phyloP scores from a whole-genome alignment of 177 flowering plant species.

The Vitis hybrid region DNA sequence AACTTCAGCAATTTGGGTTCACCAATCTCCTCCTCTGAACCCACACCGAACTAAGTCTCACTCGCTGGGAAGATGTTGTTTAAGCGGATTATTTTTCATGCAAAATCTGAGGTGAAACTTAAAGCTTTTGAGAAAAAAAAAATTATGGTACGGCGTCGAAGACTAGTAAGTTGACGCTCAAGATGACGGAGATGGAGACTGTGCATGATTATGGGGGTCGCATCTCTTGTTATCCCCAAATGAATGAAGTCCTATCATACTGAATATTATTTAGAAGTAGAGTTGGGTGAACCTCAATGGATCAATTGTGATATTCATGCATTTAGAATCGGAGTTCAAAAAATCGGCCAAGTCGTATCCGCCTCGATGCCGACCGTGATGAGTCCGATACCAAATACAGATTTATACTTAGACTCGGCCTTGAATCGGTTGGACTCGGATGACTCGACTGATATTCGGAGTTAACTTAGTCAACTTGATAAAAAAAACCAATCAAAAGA shows the following conservation, averaged over 20 bases:
- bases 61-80: slow-evolving; percentile 69
- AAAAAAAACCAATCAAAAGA: too few relatives aligned
- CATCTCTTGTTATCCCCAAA: slow-evolving; percentile 50
- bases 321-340: slow-evolving; percentile 45
- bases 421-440: too few relatives aligned
- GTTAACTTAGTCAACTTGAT: rapidly evolving
- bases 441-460: too few relatives aligned
- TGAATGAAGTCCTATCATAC: slow-evolving; percentile 77
- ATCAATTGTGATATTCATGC: slow-evolving; percentile 87
- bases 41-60: slow-evolving; percentile 81
- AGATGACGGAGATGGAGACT: too few relatives aligned
- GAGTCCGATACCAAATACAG: too few relatives aligned
- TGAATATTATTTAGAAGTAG: slow-evolving; percentile 92
- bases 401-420: too few relatives aligned
- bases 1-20: slow-evolving; percentile 56
- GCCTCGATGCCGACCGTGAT: rapidly evolving
- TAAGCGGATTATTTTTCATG: too few relatives aligned
- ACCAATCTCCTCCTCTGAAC: slow-evolving; percentile 65
- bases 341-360: too few relatives aligned
- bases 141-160: too few relatives aligned
- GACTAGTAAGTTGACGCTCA: too few relatives aligned
- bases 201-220: slow-evolving; percentile 54
- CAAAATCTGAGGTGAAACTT: too few relatives aligned
- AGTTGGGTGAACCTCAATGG: slow-evolving; percentile 97
- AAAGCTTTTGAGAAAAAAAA: too few relatives aligned